Base-by-base conservation (phyloP, 768 basidiomycete genomes). In the Imleria badia region DNA sequence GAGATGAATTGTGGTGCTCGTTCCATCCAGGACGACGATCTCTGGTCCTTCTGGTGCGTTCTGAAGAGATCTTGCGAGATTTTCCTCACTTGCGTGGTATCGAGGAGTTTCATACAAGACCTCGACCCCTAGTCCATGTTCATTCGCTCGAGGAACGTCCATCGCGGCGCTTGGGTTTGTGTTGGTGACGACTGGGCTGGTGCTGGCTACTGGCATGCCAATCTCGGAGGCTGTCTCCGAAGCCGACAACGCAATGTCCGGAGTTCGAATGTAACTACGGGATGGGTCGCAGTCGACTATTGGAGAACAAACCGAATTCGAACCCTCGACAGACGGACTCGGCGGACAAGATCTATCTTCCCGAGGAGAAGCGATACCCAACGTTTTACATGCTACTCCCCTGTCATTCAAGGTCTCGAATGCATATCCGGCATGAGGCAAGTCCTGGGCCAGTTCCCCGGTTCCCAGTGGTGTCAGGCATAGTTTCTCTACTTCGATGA, bases 71-170 rank as follows among this genome's bases (percentile, higher is more conserved):
- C 12, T 2, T 6, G 20, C 12, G 1, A 20, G 20, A 34, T 46
- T 29, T 14, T 11, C 17, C 9, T 7, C 29, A 15, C 30, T 20
- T 4, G 30, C 14, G n/a, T 1, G 20, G 35, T 29, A n/a, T 17
- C 33, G 52, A 43, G 39, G 35, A n/a, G 35, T 54, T 36, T 59
- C 47, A 36, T 47, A 50, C 26, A 36, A 26, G 31, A 36, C 15
- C 10, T 23, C 34, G 6, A 14, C 3, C 8, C 9, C 30, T 33
- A 8, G 11, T 23, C 31, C 45, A n/a, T 38, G 11, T 23, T 35
- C 48, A n/a, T 41, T 36, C n/a, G 11, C 23, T 9, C 11, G n/a
- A 33, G 33, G 15, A 39, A 22, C 11, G 7, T 48, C 31, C n/a
- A 4, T 22, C 11, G 26, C 31, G 8, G 1, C 17, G 12, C n/a